Evolutionary conservation across 768 basidiomycete species (phyloP), one percentile per base, ranked within the genome.

Genomic region (Erythrobasidium yunnanense): DNA sequence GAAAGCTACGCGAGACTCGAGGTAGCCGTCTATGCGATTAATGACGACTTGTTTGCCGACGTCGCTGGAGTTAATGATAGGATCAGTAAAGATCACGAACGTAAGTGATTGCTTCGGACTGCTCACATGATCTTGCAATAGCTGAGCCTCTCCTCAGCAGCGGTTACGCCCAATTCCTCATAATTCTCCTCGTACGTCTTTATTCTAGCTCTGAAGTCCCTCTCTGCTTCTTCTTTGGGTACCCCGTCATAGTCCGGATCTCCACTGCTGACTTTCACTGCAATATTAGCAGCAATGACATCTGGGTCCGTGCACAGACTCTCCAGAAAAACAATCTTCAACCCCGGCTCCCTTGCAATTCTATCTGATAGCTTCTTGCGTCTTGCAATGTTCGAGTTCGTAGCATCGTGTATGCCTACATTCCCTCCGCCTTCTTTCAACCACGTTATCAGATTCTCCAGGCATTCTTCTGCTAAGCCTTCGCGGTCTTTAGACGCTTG

Each of bases 191-290:
- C 92, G 75, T 99, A 99, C 74, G 86, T 86, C 68, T 82, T 83
- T 72, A 99, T 99, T 22, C 95, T 85, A 65, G 85, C 83, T 63
- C 87, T 76, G 75, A 99, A 99, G 78, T 99, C 95, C 25, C 79
- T 80, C 75, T 90, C 84, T 29, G 95, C 95, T 62, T 84, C 82
- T 74, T 91, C 88, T 18, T 80, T 84, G 0, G 87, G 85, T 77
- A 83, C 87, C 71, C 88, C 85, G 73, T 88, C 87, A 79, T 99
- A 99, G 76, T 99, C 95, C 0, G 95, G 95, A 78, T 99, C 95
- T 20, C 95, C 95, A 1, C 88, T 90, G 65, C 83, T 84, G 50
- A 96, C 91, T 78, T 99, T 99, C 68, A 97, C 81, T 6, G 88
- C 90, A 46, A 99, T 85, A 73, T 99, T 99, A 20, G 92, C 85